Evolutionary conservation across 2,329 filamentous ascomycete species (phyloP), one percentile per base, ranked within the genome.

Genomic region (Scedosporium boydii): DNA sequence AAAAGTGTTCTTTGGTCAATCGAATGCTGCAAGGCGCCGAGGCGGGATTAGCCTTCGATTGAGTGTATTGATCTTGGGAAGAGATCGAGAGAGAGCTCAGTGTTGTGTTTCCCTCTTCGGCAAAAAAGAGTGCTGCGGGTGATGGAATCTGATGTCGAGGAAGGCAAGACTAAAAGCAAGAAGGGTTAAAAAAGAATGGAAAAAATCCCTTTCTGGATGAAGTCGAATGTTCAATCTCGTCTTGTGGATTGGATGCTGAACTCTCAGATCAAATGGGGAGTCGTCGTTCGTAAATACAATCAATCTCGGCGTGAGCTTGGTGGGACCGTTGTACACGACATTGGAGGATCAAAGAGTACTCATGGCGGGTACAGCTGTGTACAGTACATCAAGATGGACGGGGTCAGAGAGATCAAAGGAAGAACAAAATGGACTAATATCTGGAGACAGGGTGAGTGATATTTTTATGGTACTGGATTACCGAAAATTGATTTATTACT

Each of bases 371-470:
- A 23, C 23, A 16, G 23, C 21, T n/a, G 18, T 55, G 12, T 18
- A 26, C 7, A 26, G 51, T 23, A 23, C 18, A 23, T 23, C 34
- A 38, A 10, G 34, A 60, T n/a, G 46, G 53, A 61, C 21, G 41
- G 58, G 21, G 18, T 18, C 23, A 27, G 58, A n/a, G 34, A 58
- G 21, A 26, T 18, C 21, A 62, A 26, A 61, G 53, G 9, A 34
- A 51, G 58, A 18, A 38, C 6, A 44, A 46, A 42, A n/a, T 29
- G 7, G 29, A 41, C 41, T 29, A 58, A 63, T 58, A 58, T 48
- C 27, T 26, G 16, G 42, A 63, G 57, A 61, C 48, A 58, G 51
- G 51, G 21, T 55, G 51, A 55, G 51, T 55, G 51, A 55, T 55
- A 55, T 55, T 55, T 55, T 55, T 55, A 27, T 55, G 18, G 21